Conservation (phyloP, 768 basidiomycete genomes). For the Pleurotus giganteus region DNA sequence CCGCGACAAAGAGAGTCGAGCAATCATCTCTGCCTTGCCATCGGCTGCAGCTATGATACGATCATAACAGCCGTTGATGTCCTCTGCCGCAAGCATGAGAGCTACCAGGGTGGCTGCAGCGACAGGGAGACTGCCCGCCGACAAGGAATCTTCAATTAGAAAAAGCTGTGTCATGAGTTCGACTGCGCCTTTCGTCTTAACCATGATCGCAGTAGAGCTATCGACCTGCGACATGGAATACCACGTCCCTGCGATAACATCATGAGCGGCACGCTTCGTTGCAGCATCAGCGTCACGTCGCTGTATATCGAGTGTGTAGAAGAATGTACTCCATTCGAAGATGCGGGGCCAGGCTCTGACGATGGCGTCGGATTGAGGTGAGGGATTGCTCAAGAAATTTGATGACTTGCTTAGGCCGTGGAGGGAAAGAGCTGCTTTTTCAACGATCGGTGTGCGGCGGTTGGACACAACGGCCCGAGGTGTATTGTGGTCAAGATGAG, state of each 20-base stretch:
- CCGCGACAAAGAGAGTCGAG: slow-evolving; percentile 26
- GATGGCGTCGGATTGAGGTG: slow-evolving; percentile 20
- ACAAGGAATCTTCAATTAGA: slow-evolving; percentile 26
- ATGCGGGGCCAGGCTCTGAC: slow-evolving; percentile 31
- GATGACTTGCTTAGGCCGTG: slow-evolving; percentile 29
- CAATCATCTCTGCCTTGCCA: slow-evolving; percentile 24
- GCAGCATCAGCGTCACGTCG: slow-evolving; percentile 13
- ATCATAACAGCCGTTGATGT: slow-evolving; percentile 19
- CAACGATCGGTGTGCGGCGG: slow-evolving; percentile 16
- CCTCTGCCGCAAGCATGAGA: slow-evolving; percentile 18
- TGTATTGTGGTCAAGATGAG: slow-evolving; percentile 23
- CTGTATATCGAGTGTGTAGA: slow-evolving; percentile 25
- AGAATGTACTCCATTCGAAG: slow-evolving; percentile 35
- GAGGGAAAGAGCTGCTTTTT: slow-evolving; percentile 30
- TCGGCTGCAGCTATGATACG: slow-evolving; percentile 26
- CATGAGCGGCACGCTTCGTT: slow-evolving; percentile 21
- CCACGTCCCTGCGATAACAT: slow-evolving; percentile 26
- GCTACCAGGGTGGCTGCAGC: slow-evolving; percentile 30
- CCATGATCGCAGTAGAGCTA: slow-evolving; percentile 24
- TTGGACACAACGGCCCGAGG: slow-evolving; percentile 14
- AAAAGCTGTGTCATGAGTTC: slow-evolving; percentile 34
- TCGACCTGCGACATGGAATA: slow-evolving; percentile 27
- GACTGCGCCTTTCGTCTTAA: slow-evolving; percentile 27
- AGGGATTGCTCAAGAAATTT: slow-evolving; percentile 18
- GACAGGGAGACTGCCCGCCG: slow-evolving; percentile 21